These are phyloP conservation scores for Exobasidium rhododendri DNA, from an alignment of 1,284 basidiomycete genomes.

Conservation along the genomic window DNA sequence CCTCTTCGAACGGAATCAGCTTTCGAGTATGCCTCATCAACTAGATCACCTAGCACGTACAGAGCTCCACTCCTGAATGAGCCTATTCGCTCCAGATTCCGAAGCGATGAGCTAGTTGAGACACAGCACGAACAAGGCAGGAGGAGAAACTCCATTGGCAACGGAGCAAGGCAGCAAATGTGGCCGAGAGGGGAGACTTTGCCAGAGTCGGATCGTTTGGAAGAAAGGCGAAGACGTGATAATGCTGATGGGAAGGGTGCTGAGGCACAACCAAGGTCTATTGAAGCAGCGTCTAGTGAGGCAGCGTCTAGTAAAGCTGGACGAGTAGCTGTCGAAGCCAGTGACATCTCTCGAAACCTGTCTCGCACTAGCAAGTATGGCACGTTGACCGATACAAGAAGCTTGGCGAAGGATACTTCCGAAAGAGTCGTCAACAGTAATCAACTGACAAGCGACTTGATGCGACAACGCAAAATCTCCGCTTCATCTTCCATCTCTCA, in stretches of 20 bases:
- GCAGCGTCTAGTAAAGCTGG: slow-evolving; percentile 18
- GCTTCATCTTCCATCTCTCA: slow-evolving; percentile 33
- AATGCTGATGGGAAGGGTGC: not conserved
- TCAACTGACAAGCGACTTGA: slow-evolving; percentile 28
- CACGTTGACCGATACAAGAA: slow-evolving; percentile 23
- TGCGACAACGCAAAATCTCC: slow-evolving; percentile 31
- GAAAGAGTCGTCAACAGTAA: slow-evolving; percentile 16
- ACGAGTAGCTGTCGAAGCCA: slow-evolving; percentile 31
- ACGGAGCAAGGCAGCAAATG: slow-evolving; percentile 6
- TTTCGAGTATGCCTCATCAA: not conserved
- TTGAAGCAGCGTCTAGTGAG: slow-evolving; percentile 29
- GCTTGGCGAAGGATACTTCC: slow-evolving; percentile 14
- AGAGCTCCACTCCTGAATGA: not conserved
- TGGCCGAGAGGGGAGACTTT: not conserved
- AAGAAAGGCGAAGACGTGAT: not conserved
- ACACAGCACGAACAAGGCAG: not conserved
- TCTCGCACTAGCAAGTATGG: slow-evolving; percentile 20
- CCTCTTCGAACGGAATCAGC: not conserved
- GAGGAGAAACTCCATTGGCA: slow-evolving; percentile 15
- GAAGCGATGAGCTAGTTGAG: not conserved
- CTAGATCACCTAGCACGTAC: not conserved
- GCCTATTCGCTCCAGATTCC: not conserved
- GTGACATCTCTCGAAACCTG: slow-evolving; percentile 28
- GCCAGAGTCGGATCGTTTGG: not conserved
- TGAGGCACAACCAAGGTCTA: slow-evolving; percentile 19